Evolutionary conservation across 176 grass and related monocot species (phyloP), one percentile per base, ranked within the genome.

Genomic region (Pharus latifolius): DNA sequence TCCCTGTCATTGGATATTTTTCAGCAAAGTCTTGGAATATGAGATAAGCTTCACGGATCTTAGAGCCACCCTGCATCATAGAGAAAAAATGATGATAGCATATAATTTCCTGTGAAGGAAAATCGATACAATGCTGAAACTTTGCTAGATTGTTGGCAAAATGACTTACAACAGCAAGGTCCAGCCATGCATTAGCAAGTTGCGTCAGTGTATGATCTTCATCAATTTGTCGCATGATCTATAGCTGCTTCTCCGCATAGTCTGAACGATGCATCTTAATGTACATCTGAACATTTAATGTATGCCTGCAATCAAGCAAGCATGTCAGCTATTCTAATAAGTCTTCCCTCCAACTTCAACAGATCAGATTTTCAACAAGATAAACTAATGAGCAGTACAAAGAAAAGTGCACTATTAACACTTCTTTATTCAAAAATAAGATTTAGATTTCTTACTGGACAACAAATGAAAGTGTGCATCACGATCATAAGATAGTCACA

Each of bases 1-100:
- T 80, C 44, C 90, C 87, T 51, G 95, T 94, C 90, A 99, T 88
- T 10, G 89, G 95, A 77, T 99, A 94, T 49, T 94, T 99, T 61
- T 99, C 90, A 65, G 90, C 88, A 11, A 94, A 99, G 67, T 99
- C 95, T 83, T 94, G 84, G 78, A 94, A 94, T 73, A 94, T 94
- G 16, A 99, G 90, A 77, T 91, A 94, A 22, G 94, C 94, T 77
- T 98, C 94, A 69, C 73, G 90, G 60, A 99, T 94, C 79, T 91
- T 99, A 71, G 90, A 90, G 45, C 90, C 90, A 49, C 90, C 90
- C 90, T 99, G 74, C 72, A 72, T 12, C 32, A 79, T 58, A 70
- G 44, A 75, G 37, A 23, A 74, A n/a, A 70, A 74, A 79, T 64
- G 26, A 27, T 53, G 46, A 61, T 45, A 69, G 16, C 53, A 70